Percentiles rank a stretch among this genome's conserved stretches.
phyloP scores from a whole-genome alignment of 257 asterid species.

The Przewalskia tangutica region DNA sequence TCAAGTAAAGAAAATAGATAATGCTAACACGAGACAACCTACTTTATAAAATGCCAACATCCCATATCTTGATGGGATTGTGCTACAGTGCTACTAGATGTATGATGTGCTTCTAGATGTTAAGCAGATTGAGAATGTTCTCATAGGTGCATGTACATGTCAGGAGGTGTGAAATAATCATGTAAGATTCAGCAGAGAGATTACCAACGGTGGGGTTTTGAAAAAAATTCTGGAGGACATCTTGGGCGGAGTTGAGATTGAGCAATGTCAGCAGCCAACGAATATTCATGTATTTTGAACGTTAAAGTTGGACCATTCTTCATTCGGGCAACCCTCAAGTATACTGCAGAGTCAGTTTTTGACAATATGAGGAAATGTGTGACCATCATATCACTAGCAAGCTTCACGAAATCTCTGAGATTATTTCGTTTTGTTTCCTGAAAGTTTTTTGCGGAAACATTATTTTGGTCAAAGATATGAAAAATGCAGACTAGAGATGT shows the following conservation, averaged over 20 bases:
- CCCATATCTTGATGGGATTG: neutral
- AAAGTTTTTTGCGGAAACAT: neutral
- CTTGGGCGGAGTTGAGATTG: constrained; percentile 80
- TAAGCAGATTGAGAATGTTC: neutral
- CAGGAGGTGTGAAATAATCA: neutral
- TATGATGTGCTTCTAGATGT: neutral
- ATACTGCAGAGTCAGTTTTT: constrained; percentile 66
- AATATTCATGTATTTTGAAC: constrained; percentile 74
- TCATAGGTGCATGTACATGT: neutral
- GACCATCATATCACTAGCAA: constrained; percentile 88
- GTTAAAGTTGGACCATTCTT: constrained; percentile 77
- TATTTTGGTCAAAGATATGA: no score
- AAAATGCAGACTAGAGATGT: neutral
- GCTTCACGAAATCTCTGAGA: constrained; percentile 71
- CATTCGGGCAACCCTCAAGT: constrained; percentile 54
- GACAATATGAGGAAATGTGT: constrained; percentile 85
- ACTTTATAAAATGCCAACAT: neutral
- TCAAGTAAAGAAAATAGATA: neutral
- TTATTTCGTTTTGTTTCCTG: constrained; percentile 84
- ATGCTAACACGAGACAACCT: neutral
- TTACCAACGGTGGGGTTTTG: constrained; percentile 79
- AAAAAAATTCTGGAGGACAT: constrained; percentile 74
- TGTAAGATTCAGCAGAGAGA: neutral
- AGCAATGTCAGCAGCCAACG: constrained; percentile 66
- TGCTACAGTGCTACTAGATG: neutral